Percentiles rank a stretch among this genome's conserved stretches.
phyloP scores from a whole-genome alignment of 1,139 yeast species.

The Geotrichum aggregatum region DNA sequence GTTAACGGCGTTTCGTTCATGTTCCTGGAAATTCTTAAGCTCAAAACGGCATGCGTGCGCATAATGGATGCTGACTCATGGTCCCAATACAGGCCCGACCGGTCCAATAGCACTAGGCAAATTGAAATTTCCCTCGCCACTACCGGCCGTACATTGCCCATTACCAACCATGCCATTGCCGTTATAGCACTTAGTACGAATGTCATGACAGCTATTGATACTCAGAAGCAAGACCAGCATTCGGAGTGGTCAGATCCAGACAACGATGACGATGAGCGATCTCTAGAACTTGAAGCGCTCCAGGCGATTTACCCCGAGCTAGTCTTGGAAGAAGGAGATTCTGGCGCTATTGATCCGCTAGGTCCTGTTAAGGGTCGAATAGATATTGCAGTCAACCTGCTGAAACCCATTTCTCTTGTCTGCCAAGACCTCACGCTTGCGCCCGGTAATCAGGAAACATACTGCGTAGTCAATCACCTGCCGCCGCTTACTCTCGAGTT shows the following conservation, averaged over 20 bases:
- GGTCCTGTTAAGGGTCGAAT: slow-evolving; percentile 2
- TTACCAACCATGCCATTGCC: no score
- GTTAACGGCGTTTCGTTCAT: no score
- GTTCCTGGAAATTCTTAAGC: no score
- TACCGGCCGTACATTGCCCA: no score
- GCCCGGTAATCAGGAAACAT: not conserved
- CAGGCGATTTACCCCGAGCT: slow-evolving; percentile 51
- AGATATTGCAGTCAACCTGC: slow-evolving; percentile 24
- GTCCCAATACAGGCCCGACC: no score
- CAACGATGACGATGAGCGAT: slow-evolving; percentile 19
- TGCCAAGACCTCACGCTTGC: slow-evolving; percentile 11
- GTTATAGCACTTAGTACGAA: no score
- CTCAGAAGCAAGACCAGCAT: no score
- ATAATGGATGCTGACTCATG: no score
- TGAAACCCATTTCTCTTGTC: slow-evolving; percentile 24
- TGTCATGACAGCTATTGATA: no score
- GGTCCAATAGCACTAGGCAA: no score
- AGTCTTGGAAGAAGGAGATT: slow-evolving; percentile 21
- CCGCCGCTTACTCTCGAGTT: slow-evolving; percentile 29
- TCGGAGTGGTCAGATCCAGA: not conserved
- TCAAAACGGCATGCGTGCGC: no score
- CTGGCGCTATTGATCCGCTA: slow-evolving; percentile 2
- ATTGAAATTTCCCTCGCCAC: no score
- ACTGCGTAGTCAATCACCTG: slow-evolving; percentile 22
- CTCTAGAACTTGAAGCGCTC: slow-evolving; percentile 49